phyloP scores from a whole-genome alignment of 2,329 filamentous ascomycete species.

The Colletotrichum sublineola region DNA sequence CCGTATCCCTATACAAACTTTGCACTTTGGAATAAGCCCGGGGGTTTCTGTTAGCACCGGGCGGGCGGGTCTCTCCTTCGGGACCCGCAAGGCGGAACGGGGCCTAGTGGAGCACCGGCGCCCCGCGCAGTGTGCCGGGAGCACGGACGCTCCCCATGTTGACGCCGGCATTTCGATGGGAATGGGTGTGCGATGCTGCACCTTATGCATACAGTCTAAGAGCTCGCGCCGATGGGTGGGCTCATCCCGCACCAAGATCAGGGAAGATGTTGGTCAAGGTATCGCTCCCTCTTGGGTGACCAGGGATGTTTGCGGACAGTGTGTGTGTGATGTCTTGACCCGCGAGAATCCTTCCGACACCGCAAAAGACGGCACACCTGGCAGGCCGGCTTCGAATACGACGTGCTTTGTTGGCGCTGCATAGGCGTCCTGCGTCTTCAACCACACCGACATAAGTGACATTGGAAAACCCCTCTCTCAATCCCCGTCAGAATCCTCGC shows the following conservation, averaged over 20 bases:
- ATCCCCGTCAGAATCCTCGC: not conserved
- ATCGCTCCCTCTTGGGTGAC: not conserved
- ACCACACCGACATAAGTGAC: constrained; percentile 29
- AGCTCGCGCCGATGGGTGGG: not conserved
- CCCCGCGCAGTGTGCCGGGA: constrained; percentile 2
- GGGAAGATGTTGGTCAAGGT: not conserved
- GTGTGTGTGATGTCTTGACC: not conserved
- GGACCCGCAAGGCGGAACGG: constrained; percentile 18
- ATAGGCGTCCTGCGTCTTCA: constrained; percentile 5
- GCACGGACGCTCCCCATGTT: not conserved
- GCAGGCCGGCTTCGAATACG: constrained; percentile 13
- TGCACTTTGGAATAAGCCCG: constrained; percentile 15
- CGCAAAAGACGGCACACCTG: not conserved
- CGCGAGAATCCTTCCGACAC: constrained; percentile 1
- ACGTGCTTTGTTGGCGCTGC: constrained; percentile 23
- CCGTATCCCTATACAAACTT: not conserved
- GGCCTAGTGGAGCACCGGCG: constrained; percentile 8
- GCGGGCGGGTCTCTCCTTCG: constrained; percentile 3
- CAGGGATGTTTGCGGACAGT: not conserved
- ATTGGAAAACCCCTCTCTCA: not conserved
- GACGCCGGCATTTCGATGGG: not conserved
- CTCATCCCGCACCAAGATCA: not conserved
- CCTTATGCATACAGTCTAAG: not conserved
- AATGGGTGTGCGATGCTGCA: not conserved
- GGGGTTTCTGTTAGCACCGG: constrained; percentile 10